Conservation (phyloP, 2,329 filamentous ascomycete genomes). For the Neodidymelliopsis sp. region DNA sequence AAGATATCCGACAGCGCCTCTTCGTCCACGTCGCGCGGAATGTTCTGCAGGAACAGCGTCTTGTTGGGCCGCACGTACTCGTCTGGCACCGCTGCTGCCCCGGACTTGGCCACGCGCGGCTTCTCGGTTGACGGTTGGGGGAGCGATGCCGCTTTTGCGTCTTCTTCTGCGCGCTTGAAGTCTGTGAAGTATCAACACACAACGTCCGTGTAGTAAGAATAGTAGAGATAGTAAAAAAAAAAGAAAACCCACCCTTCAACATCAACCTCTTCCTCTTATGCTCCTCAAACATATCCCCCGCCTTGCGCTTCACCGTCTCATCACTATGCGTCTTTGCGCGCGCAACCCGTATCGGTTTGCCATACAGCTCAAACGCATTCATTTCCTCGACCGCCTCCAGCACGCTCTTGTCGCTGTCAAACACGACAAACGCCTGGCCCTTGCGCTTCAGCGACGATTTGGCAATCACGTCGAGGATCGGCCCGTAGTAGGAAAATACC, state of each 20-base stretch:
- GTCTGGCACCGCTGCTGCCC: slow-evolving; percentile 84
- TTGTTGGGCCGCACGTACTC: slow-evolving; percentile 98
- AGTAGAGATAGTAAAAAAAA: too few relatives aligned
- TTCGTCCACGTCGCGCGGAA: slow-evolving; percentile 85
- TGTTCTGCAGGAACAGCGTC: slow-evolving; percentile 90
- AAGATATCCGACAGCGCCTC: slow-evolving; percentile 83
- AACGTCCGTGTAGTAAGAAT: slow-evolving; percentile 11
- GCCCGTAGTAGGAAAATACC: slow-evolving; percentile 90
- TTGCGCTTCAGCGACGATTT: slow-evolving; percentile 92
- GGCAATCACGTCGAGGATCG: slow-evolving; percentile 81
- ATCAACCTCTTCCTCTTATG: slow-evolving; percentile 86
- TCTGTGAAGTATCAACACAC: slow-evolving; percentile 54
- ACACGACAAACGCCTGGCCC: slow-evolving; percentile 95
- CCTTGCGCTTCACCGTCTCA: slow-evolving; percentile 78
- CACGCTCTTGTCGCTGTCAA: slow-evolving; percentile 81
- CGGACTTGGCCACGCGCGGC: slow-evolving; percentile 70
- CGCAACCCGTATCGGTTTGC: slow-evolving; percentile 85
- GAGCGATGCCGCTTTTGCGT: slow-evolving; percentile 79
- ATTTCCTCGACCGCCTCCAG: slow-evolving; percentile 83
- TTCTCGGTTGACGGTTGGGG: slow-evolving; percentile 56
- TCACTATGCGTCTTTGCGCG: slow-evolving; percentile 86
- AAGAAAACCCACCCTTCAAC: slow-evolving; percentile 75
- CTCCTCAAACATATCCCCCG: slow-evolving; percentile 82
- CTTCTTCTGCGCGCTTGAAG: slow-evolving; percentile 82
- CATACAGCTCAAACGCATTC: slow-evolving; percentile 91